Conservation (phyloP, 1,284 basidiomycete species). For the Pyrrhoderma lamaoense region DNA sequence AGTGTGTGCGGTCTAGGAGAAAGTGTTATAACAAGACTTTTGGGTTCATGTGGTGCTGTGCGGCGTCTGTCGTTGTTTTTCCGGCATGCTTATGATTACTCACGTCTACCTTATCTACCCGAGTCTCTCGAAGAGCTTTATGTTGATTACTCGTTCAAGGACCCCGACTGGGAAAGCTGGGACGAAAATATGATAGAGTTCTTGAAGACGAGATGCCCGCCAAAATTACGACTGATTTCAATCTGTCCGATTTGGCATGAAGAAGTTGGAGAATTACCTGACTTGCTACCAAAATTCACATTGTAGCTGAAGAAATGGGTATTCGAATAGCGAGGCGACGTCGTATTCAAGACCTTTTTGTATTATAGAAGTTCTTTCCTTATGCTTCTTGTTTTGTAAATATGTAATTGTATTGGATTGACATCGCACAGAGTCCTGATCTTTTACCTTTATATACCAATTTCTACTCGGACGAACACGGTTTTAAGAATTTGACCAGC, state of each 20-base stretch:
- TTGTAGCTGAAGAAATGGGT: neutral
- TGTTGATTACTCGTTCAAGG: constrained; percentile 15
- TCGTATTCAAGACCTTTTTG: too few relatives aligned
- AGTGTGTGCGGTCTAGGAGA: constrained; percentile 15
- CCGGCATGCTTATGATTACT: constrained; percentile 12
- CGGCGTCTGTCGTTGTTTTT: constrained; percentile 4
- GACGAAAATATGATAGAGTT: constrained; percentile 4
- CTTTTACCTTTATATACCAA: too few relatives aligned
- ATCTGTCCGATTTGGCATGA: neutral
- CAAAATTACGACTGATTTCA: neutral
- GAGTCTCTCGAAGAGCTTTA: constrained; percentile 7
- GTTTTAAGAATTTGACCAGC: too few relatives aligned
- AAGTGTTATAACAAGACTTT: constrained; percentile 5
- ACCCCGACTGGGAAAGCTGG: constrained; percentile 11
- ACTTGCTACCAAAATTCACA: neutral
- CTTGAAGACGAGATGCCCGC: neutral
- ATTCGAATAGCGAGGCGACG: neutral
- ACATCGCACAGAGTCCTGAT: too few relatives aligned
- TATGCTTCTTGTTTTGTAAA: too few relatives aligned
- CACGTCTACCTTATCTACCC: constrained; percentile 2
- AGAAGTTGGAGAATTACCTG: neutral
- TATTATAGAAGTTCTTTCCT: too few relatives aligned
- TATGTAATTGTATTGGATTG: too few relatives aligned
- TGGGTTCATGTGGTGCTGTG: constrained; percentile 3
- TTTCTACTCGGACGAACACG: too few relatives aligned